Evolutionary conservation across 148 eudicot species (phyloP), one percentile per base, ranked within the genome.

Genomic region (Cornus kousa): DNA sequence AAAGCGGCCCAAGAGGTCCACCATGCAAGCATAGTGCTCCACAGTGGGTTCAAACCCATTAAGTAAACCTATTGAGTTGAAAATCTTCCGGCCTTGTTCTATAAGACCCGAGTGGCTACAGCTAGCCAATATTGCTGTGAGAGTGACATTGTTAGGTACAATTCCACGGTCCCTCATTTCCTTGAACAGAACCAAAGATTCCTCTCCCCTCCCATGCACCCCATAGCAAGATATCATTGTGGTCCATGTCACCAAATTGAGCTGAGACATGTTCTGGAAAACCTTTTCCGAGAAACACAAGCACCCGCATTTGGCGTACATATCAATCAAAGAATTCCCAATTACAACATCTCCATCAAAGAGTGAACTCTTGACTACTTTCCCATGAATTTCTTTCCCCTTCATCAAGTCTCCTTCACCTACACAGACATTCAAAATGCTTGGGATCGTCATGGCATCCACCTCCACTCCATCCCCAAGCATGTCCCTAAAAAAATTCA

Each of bases 21-120:
- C 76, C 39, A 91, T 33, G 74, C 95, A 89, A 39, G 87, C 87
- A 76, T 81, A 88, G 73, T 91, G 95, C 74, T 88, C 89, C 60
- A 37, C 70, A 46, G 77, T 64, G 6, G 82, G 85, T 79, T 74
- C 82, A 71, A 79, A 2, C 22, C 71, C 79, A 55, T 83, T 67
- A 7, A 33, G 62, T 16, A 22, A 28, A 43, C 59, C 39, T 31
- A 83, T 79, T 20, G 85, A 79, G 40, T 75, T 37, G 40, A 83
- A 79, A 64, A 83, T 79, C 53, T 9, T 37, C 73, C 55, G 48
- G 46, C 82, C 85, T 62, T 83, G 39, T 48, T 83, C 55, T 32
- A 83, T 43, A 39, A 83, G 79, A 74, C 85, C 85, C 3, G 85
- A 79, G 68, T 79, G 82, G 62, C 82, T 83, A 53, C 82, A 83